A percentile compares a stretch with the other conserved stretches of the same genome.
phyloP scores from a whole-genome alignment of 495 filamentous ascomycete genomes.

The Chaetomium fimeti region DNA sequence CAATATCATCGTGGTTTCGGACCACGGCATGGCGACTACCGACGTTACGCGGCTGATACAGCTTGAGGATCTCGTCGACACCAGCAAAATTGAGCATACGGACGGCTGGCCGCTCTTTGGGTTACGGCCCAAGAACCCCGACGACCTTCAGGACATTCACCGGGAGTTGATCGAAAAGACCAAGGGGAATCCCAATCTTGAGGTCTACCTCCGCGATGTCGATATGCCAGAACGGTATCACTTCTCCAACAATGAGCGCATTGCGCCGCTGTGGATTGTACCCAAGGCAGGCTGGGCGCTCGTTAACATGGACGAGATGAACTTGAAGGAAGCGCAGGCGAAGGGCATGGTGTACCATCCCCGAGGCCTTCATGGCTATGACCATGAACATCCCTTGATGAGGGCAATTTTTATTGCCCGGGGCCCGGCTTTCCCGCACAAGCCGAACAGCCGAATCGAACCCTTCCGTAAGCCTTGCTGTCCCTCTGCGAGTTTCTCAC shows the following conservation, averaged over 20 bases:
- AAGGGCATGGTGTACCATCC: conserved; percentile 69
- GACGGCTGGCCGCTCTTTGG: conserved; percentile 96
- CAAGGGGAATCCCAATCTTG: conserved; percentile 63
- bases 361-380: conserved; percentile 82
- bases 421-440: conserved; percentile 84
- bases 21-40: conserved; percentile 97
- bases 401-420: conserved; percentile 85
- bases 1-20: conserved; percentile 96
- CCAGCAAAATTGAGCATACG: conserved; percentile 69
- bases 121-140: conserved; percentile 67
- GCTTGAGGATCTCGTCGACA: conserved; percentile 84
- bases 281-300: conserved; percentile 89
- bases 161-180: conserved; percentile 50
- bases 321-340: conserved; percentile 61
- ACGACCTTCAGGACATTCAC: conserved; percentile 58
- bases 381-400: conserved; percentile 88
- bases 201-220: conserved; percentile 75
- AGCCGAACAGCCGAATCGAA: conserved; percentile 73
- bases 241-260: conserved; percentile 79
- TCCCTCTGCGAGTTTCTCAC: neutral
- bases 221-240: conserved; percentile 89
- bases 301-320: conserved; percentile 73
- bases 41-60: conserved; percentile 79
- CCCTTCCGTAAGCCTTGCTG: conserved; percentile 69
- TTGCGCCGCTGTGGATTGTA: conserved; percentile 89